These are phyloP conservation scores for Mycosarcoma mackinlayi DNA, from an alignment of 1,284 basidiomycete species.

Conservation along the genomic window DNA sequence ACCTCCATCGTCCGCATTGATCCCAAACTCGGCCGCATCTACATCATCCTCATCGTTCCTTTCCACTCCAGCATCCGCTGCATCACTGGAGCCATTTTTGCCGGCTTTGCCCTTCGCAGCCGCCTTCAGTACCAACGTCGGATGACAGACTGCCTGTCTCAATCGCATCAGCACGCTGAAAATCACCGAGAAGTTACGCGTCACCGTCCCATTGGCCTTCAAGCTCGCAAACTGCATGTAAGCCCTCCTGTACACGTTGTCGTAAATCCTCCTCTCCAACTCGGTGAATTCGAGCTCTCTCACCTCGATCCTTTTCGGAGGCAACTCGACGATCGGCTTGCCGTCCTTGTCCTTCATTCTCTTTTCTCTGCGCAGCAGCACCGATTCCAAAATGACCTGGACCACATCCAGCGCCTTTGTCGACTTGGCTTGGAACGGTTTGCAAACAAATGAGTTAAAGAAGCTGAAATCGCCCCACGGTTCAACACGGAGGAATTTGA, in stretches of 20 bases:
- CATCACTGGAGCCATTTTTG: not conserved
- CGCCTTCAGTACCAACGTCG: slow-evolving; percentile 67
- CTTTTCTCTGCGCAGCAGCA: slow-evolving; percentile 89
- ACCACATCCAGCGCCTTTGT: slow-evolving; percentile 65
- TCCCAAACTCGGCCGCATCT: slow-evolving; percentile 22
- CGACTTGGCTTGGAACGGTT: slow-evolving; percentile 63
- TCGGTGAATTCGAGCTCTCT: slow-evolving; percentile 52
- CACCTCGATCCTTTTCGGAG: slow-evolving; percentile 78
- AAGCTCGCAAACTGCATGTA: slow-evolving; percentile 58
- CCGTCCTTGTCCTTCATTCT: slow-evolving; percentile 87
- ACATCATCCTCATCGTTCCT: slow-evolving; percentile 9
- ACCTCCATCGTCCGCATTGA: slow-evolving; percentile 24
- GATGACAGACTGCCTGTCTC: slow-evolving; percentile 70
- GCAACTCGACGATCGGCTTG: slow-evolving; percentile 87
- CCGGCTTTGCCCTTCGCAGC: slow-evolving; percentile 11
- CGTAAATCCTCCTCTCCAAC: slow-evolving; percentile 68
- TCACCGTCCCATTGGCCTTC: slow-evolving; percentile 57
- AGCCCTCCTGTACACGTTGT: slow-evolving; percentile 65
- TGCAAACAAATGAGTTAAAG: slow-evolving; percentile 66
- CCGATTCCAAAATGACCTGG: slow-evolving; percentile 62
- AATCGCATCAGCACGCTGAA: slow-evolving; percentile 70
- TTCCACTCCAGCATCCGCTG: slow-evolving; percentile 14
- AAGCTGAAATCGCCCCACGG: slow-evolving; percentile 76
- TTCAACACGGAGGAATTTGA: slow-evolving; percentile 81
- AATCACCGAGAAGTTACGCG: slow-evolving; percentile 68